Evolutionary conservation across 495 filamentous ascomycete species (phyloP).

Genomic region (Parachaetomium inaequale): DNA sequence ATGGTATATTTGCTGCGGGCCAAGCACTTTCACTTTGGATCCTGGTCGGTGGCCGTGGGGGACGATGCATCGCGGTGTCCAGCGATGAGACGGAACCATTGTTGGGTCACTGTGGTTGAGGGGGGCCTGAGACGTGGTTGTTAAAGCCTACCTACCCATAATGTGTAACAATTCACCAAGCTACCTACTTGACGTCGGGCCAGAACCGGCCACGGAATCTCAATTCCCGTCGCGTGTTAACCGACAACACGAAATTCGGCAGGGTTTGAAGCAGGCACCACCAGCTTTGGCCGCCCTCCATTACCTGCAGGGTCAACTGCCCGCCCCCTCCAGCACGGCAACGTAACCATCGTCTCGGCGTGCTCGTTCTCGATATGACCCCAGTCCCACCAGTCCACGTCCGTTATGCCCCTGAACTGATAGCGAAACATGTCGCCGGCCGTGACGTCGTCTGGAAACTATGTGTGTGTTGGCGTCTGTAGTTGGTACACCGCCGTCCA

Average conservation of each 20-base stretch:
- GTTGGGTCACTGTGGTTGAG: too few relatives aligned
- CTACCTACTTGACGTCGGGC: too few relatives aligned
- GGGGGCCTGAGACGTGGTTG: too few relatives aligned
- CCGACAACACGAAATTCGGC: neutral
- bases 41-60: too few relatives aligned
- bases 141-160: too few relatives aligned
- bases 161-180: too few relatives aligned
- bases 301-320: neutral
- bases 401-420: neutral
- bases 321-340: neutral
- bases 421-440: neutral
- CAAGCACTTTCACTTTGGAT: too few relatives aligned
- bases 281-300: neutral
- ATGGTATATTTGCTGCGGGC: too few relatives aligned
- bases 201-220: too few relatives aligned
- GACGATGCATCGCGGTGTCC: too few relatives aligned
- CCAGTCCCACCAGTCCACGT: conserved; percentile 1
- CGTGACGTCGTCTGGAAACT: neutral
- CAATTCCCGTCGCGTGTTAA: neutral
- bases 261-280: neutral
- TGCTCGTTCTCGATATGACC: neutral
- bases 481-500: neutral
- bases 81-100: too few relatives aligned
- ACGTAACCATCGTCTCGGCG: neutral
- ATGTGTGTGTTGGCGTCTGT: neutral